Evolutionary conservation across 441 rosid genomes (phyloP), one percentile per base, ranked within the genome.

Genomic region (Erodium trifolium): DNA sequence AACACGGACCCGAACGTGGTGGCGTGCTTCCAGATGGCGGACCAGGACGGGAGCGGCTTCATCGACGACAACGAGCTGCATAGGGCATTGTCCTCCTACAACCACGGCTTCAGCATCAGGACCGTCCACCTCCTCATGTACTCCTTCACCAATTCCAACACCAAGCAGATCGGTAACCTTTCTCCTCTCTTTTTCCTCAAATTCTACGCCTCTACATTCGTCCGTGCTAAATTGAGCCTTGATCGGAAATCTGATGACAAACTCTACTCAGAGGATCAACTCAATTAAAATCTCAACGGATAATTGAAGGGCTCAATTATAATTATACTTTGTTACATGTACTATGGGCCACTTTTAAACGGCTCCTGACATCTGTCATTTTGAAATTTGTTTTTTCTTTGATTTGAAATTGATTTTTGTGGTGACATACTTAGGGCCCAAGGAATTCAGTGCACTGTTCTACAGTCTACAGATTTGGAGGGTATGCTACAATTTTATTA

Each of bases 401-500:
- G n/a, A 13, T 37, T 72, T 39, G 12, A 23, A 2, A 3, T 34
- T 34, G 14, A 39, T 34, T 31, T 29, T 29, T 34, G 5, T 34
- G 8, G 0, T 0, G 11, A 12, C 3, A 47, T 9, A 47, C 11
- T 47, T 47, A 93, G 94, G 98, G 67, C 98, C 97, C 0, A 89
- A 87, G 78, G 98, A 93, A 77, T 90, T 93, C 84, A 76, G 78
- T 68, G 76, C 83, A 17, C 79, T 91, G 67, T 93, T 93, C 70
- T 91, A 82, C 78, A 91, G 96, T 80, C 96, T 93, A 31, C 98
- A 93, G 83, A 89, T 31, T 72, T 93, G 98, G 98, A 85, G 97
- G 88, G 98, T 90, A 77, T 85, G 77, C 75, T 65, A 59, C 55
- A 47, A 47, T 47, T 47, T 11, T 0, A 3, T 0, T 47, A n/a